Evolutionary conservation across 306 rosid species (phyloP), one percentile per base, ranked within the genome.

Genomic region (Betula pendula): DNA sequence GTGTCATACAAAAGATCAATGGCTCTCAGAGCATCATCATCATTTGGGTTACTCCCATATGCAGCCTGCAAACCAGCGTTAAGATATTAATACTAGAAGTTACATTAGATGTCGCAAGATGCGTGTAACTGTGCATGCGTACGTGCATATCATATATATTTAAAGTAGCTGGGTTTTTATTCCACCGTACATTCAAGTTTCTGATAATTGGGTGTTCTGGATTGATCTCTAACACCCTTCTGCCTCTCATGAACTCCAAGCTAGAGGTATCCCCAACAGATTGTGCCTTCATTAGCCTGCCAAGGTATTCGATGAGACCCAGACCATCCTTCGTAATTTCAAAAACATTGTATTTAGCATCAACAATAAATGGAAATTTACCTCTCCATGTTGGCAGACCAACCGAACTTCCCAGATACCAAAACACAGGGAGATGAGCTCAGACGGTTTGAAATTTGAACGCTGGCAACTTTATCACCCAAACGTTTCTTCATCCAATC

Each of bases 341-440:
- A 76, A 74, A 48, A 56, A 77, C 55, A 45, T 58, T 6, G 53
- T 62, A 71, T 40, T 47, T 51, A 63, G 27, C 24, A 71, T n/a
- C 69, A 53, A 40, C 14, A 76, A 31, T 17, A 56, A 62, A 15
- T 70, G 56, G 82, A 75, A 68, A 45, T 72, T 56, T 59, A 88
- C 98, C 97, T 96, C 81, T 96, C 99, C 99, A 96, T 96, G 84
- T 96, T 96, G 63, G 98, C 99, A 72, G 98, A 96, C 99, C 99
- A 96, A 79, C 99, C 99, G 70, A 92, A 92, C 85, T 89, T 92
- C 83, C 99, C 99, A 52, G 99, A 87, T 38, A 82, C 99, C 79
- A 96, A 90, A 78, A 96, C 97, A 38, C 99, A 92, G 50, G 99
- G 99, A 2, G 99, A 96, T 49, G 98, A 88, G 87, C 91, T 91